These are phyloP conservation scores for Endogone sp. DNA, from an alignment of 192 early-diverging fungal genomes.

Conservation along the genomic window DNA sequence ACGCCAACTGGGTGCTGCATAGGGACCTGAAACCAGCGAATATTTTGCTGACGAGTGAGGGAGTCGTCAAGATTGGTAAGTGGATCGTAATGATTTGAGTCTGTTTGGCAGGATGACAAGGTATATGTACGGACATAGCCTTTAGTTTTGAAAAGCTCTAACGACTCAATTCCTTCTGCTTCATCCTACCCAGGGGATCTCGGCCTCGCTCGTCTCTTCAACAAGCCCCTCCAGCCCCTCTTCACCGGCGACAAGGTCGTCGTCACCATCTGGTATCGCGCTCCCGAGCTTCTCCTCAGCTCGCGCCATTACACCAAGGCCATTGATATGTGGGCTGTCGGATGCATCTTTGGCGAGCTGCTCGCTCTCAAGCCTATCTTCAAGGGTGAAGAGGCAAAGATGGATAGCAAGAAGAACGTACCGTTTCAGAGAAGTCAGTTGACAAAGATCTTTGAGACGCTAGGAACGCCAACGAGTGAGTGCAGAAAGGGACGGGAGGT, in stretches of 20 bases:
- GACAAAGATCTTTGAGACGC: conserved; percentile 75
- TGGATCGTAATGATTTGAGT: background rate
- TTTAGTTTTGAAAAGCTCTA: too few relatives aligned
- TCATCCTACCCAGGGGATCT: conserved; percentile 65
- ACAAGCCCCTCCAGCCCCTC: conserved; percentile 68
- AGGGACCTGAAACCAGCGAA: conserved; percentile 95
- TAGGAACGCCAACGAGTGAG: conserved; percentile 79
- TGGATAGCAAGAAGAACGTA: conserved; percentile 75
- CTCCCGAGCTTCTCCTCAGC: conserved; percentile 88
- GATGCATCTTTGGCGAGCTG: conserved; percentile 95
- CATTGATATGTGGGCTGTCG: conserved; percentile 74
- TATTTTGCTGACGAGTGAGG: conserved; percentile 81
- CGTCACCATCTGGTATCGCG: conserved; percentile 97
- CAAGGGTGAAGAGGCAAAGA: conserved; percentile 87
- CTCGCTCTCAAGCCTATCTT: conserved; percentile 78
- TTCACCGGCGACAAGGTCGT: conserved; percentile 85
- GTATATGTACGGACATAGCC: too few relatives aligned
- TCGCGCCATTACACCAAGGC: conserved; percentile 87
- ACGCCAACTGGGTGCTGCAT: conserved; percentile 82
- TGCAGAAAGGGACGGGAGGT: conserved; percentile 25
- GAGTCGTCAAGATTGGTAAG: conserved; percentile 82
- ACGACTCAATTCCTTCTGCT: too few relatives aligned
- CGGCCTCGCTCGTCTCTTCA: conserved; percentile 82
- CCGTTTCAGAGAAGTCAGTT: conserved; percentile 87
- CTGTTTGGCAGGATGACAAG: background rate